These are phyloP conservation scores for Colletotrichum sp. DNA, from an alignment of 2,329 filamentous ascomycete species.

Conservation along the genomic window DNA sequence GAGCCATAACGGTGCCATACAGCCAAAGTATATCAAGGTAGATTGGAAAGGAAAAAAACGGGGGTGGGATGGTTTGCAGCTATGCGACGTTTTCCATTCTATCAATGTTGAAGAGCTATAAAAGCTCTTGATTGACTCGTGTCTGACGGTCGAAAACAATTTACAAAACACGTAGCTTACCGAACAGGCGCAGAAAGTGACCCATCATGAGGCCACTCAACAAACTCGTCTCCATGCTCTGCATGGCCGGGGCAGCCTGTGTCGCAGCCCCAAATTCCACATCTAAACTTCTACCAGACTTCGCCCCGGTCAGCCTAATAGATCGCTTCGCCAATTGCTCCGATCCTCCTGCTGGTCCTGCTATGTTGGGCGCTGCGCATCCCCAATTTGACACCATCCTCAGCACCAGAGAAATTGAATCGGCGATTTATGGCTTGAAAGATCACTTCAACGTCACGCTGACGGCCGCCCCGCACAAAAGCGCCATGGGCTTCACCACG, in stretches of 20 bases:
- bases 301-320: constrained; percentile 41
- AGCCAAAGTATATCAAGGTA: not conserved
- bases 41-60: not conserved
- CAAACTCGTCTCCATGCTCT: not conserved
- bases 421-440: constrained; percentile 46
- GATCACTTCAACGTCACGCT: constrained; percentile 42
- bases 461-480: constrained; percentile 45
- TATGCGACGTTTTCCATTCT: fast-evolving
- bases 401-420: constrained; percentile 47
- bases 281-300: not conserved
- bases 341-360: constrained; percentile 32
- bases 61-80: not conserved
- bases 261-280: not conserved
- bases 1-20: not conserved
- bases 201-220: not conserved
- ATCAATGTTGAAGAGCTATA: fast-evolving
- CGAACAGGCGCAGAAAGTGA: not conserved
- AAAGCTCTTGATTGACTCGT: fast-evolving
- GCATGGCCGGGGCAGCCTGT: not conserved
- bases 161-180: not conserved
- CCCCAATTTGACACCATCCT: constrained; percentile 47
- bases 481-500: constrained; percentile 43
- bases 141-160: not conserved
- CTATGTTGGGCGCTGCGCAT: constrained; percentile 27
- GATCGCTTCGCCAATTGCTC: constrained; percentile 46